phyloP scores from a whole-genome alignment of 78 protist genomes.

The Isochrysis galbana region DNA sequence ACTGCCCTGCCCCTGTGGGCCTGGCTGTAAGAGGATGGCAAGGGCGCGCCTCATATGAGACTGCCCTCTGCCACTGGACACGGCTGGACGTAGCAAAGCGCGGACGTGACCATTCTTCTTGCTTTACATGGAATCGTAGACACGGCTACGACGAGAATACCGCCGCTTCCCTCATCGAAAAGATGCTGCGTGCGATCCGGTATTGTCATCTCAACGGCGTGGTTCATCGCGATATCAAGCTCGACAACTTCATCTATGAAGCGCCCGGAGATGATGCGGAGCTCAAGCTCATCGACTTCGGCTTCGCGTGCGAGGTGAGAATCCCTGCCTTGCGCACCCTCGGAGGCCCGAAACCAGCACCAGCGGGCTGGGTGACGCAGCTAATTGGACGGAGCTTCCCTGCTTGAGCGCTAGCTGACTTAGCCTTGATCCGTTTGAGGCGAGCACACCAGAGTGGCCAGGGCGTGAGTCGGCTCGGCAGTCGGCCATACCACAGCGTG shows the following conservation, averaged over 20 bases:
- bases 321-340: too few relatives aligned
- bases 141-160: neutral
- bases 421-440: too few relatives aligned
- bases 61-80: neutral
- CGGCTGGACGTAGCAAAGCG: neutral
- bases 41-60: neutral
- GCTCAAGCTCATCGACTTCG: conserved; percentile 5
- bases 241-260: neutral
- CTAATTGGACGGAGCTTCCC: too few relatives aligned
- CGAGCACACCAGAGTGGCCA: too few relatives aligned
- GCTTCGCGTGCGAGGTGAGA: neutral
- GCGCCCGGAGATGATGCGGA: neutral
- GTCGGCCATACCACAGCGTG: too few relatives aligned
- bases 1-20: neutral
- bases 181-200: conserved; percentile 23
- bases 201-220: conserved; percentile 27
- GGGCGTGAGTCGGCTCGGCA: too few relatives aligned
- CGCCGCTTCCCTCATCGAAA: too few relatives aligned
- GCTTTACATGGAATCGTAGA: neutral
- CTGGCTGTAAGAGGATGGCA: neutral
- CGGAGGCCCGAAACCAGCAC: too few relatives aligned
- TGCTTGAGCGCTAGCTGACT: too few relatives aligned
- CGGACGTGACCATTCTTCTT: neutral
- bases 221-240: conserved; percentile 53
- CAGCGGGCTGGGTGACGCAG: too few relatives aligned